These are phyloP conservation scores for Pleurotus cornucopiae DNA, from an alignment of 768 basidiomycete genomes.

Conservation along the genomic window DNA sequence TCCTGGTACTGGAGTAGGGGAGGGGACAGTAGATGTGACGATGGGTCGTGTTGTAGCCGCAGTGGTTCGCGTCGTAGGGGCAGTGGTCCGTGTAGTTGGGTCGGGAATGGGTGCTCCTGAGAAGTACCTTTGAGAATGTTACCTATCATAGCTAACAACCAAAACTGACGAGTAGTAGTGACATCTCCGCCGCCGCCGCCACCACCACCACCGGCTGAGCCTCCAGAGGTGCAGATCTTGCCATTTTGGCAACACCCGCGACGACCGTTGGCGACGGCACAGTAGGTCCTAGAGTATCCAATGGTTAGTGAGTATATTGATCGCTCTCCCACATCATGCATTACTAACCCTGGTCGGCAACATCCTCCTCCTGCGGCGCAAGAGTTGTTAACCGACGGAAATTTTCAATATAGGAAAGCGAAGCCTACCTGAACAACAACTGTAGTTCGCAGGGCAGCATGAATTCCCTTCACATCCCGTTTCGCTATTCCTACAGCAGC, in stretches of 20 bases:
- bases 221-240: neutral
- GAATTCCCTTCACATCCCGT: neutral
- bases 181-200: too few species aligned
- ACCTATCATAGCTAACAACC: neutral
- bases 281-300: neutral
- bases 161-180: neutral
- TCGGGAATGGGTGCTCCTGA: neutral
- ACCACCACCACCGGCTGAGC: neutral
- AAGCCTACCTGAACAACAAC: neutral
- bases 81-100: neutral
- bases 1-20: neutral
- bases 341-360: neutral
- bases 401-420: too few species aligned
- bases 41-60: neutral
- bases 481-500: neutral
- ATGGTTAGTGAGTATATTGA: too few species aligned
- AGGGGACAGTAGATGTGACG: neutral
- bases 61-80: neutral
- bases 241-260: neutral
- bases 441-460: neutral
- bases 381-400: neutral
- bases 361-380: neutral
- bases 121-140: neutral
- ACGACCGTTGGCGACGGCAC: neutral
- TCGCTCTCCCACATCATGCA: neutral